Percentiles rank a stretch among this genome's conserved stretches.
Evolutionary conservation across 176 grass and related monocot genomes (phyloP).

Genomic region (Pharus latifolius): DNA sequence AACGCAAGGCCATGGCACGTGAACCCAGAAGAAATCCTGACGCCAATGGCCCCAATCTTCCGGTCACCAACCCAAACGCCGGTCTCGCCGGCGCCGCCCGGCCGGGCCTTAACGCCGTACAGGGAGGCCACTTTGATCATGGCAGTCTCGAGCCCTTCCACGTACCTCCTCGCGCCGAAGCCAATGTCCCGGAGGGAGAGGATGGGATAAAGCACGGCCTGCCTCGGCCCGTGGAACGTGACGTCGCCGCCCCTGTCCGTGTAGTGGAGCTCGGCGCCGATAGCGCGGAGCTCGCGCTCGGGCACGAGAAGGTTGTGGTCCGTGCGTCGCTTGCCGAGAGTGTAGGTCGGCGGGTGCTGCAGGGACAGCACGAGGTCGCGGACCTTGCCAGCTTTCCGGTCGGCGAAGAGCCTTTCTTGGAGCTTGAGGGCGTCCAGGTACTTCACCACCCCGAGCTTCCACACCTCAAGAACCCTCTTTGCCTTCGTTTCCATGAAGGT

Average conservation of each 20-base stretch:
- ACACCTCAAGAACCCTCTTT: conserved; percentile 51
- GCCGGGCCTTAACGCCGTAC: conserved; percentile 54
- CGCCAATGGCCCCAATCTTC: conserved; percentile 93
- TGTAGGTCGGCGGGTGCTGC: conserved; percentile 87
- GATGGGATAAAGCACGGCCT: conserved; percentile 83
- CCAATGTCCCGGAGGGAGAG: conserved; percentile 49
- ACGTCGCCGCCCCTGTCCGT: conserved; percentile 81
- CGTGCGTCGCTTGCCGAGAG: conserved; percentile 74
- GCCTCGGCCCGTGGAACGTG: conserved; percentile 81
- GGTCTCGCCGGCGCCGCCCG: conserved; percentile 53
- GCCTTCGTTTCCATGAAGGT: not conserved
- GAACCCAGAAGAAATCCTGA: conserved; percentile 72
- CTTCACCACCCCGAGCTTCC: conserved; percentile 52
- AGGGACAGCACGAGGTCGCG: conserved; percentile 60
- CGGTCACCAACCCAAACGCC: conserved; percentile 83
- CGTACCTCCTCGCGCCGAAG: conserved; percentile 73
- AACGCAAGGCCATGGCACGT: conserved; percentile 81
- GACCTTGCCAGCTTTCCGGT: conserved; percentile 49
- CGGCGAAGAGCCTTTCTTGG: conserved; percentile 68
- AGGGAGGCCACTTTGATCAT: conserved; percentile 72
- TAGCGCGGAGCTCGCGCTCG: conserved; percentile 38
- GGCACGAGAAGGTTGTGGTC: conserved; percentile 62
- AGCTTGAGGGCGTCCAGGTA: conserved; percentile 74
- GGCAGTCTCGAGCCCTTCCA: conserved; percentile 68
- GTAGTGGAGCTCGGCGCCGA: conserved; percentile 69